Evolutionary conservation across 148 eudicot species (phyloP).

Genomic region (Salicornia ramosissima): DNA sequence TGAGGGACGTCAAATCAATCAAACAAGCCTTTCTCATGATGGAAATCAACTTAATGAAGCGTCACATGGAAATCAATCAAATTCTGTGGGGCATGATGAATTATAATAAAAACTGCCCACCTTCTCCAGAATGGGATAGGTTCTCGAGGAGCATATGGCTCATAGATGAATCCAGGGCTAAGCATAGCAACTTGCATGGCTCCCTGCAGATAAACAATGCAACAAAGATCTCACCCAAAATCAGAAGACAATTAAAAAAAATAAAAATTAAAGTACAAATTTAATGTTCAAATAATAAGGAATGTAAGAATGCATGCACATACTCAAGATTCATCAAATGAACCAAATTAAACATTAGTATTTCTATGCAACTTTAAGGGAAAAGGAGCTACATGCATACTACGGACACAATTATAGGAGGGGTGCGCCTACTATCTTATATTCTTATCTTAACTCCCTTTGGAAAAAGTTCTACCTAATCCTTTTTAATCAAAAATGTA

Average conservation of each 20-base stretch:
- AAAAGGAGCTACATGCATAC: neutral
- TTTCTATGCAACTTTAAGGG: neutral
- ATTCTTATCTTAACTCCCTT: neutral
- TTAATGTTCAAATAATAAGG: neutral
- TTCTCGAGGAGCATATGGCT: constrained; percentile 84
- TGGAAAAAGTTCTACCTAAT: neutral
- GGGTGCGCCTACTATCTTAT: neutral
- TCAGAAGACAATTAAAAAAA: neutral
- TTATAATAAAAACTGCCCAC: constrained; percentile 32
- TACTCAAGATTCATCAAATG: neutral
- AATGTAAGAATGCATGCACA: neutral
- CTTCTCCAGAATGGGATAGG: constrained; percentile 67
- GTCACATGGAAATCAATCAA: neutral
- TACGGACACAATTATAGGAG: neutral
- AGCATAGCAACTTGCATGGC: constrained; percentile 62
- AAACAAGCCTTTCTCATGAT: too few relatives aligned
- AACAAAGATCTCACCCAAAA: constrained; percentile 2
- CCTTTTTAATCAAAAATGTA: neutral
- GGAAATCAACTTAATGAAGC: too few relatives aligned
- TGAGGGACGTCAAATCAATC: too few relatives aligned
- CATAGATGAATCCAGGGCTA: constrained; percentile 89
- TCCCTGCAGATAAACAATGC: constrained; percentile 44
- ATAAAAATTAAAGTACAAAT: neutral
- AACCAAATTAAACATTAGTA: neutral
- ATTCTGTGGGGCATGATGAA: neutral